A percentile compares a stretch with the other conserved stretches of the same genome.
These are phyloP conservation scores for Pichia sp. DNA, from an alignment of 1,139 yeast species.

Conservation along the genomic window DNA sequence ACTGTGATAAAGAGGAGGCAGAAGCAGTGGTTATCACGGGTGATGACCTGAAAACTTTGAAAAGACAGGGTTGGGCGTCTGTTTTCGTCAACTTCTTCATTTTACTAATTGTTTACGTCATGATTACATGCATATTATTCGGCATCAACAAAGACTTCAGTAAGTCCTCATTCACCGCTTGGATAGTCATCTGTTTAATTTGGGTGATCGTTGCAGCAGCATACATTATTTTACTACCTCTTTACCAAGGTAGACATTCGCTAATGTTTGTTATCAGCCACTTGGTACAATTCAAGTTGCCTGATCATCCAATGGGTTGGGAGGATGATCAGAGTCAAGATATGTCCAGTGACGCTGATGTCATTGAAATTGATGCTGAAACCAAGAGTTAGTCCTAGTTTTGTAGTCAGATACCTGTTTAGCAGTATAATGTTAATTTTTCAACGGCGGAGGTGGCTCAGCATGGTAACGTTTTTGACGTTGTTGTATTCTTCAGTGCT, in stretches of 20 bases:
- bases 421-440: too few species aligned
- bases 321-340: too few species aligned
- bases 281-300: constrained; percentile 4
- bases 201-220: constrained; percentile 44
- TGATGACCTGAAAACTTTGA: constrained; percentile 18
- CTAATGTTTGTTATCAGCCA: constrained; percentile 9
- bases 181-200: constrained; percentile 68
- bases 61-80: constrained; percentile 19
- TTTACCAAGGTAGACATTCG: constrained; percentile 33
- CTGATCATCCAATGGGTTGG: too few species aligned
- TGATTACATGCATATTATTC: constrained; percentile 69
- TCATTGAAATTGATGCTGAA: too few species aligned
- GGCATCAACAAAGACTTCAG: constrained; percentile 69
- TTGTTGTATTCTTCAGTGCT: too few species aligned
- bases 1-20: constrained; percentile 49
- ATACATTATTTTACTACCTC: constrained; percentile 32
- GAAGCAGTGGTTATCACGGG: constrained; percentile 28
- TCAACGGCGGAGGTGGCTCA: too few species aligned
- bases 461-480: too few species aligned
- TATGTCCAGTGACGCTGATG: too few species aligned
- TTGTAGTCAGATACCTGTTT: too few species aligned
- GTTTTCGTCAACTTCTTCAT: constrained; percentile 21
- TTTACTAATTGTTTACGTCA: constrained; percentile 27
- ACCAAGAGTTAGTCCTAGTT: too few species aligned
- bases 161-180: constrained; percentile 68